Evolutionary conservation across 2,329 filamentous ascomycete species (phyloP), one percentile per base, ranked within the genome.

Genomic region (Sarocladiaceae sp.): DNA sequence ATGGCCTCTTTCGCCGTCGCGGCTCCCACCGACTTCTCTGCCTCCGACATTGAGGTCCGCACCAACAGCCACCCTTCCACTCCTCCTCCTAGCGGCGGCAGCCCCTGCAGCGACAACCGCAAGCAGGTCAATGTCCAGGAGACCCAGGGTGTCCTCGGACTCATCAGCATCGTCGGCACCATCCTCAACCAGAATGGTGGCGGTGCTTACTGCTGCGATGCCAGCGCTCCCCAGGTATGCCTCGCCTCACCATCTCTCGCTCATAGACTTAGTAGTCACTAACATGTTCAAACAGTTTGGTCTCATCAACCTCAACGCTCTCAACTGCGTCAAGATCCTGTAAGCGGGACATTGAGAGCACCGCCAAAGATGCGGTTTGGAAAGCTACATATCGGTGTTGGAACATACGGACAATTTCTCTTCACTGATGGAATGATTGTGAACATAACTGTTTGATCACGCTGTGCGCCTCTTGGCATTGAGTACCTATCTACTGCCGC

Each of bases 271-370:
- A 8, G 5, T 22, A 22, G 6, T 42, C 11, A 42, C 17, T 4
- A 6, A 7, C 20, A 23, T 42, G 37, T 11, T 29, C 20, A 22
- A 6, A 13, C 33, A 48, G 44, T 48, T 48, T 28, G 44, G 44
- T 6, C 44, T 48, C 6, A 48, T 48, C 44, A 48, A 48, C 44
- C 20, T 48, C 26, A 20, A 20, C 10, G 44, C 44, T 26, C 44
- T 48, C 44, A 48, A 48, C 44, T 48, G 44, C 17, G 44, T 48
- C 26, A 48, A 48, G 44, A 48, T 48, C 17, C 44, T 48, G 26
- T 48, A 48, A 48, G 22, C 3, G 26, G 28, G 12, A 15, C 40
- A 17, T 33, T 33, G 29, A n/a, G n/a, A n/a, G n/a, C n/a, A n/a
- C n/a, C n/a, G n/a, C n/a, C n/a, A n/a, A n/a, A n/a, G n/a, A n/a